Evolutionary conservation across 306 rosid species (phyloP).

Genomic region (Canavalia gladiata): DNA sequence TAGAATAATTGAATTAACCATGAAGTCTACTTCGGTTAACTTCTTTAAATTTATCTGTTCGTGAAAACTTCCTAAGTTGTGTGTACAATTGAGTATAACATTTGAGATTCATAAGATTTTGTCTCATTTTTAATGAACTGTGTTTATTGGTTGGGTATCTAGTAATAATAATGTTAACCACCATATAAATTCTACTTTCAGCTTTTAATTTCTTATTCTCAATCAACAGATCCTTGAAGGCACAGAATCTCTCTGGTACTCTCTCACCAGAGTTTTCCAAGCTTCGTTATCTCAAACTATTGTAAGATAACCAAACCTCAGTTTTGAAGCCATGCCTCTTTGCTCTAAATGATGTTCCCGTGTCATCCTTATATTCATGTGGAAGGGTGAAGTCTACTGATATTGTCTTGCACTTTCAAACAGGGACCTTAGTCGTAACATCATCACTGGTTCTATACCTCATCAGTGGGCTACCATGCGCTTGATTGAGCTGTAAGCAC

Average conservation of each 20-base stretch:
- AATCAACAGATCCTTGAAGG: slow-evolving; percentile 75
- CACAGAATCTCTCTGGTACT: slow-evolving; percentile 77
- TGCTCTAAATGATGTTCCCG: slow-evolving; percentile 23
- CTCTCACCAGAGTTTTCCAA: slow-evolving; percentile 87
- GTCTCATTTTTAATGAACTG: neutral
- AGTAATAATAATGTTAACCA: neutral
- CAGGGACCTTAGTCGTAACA: slow-evolving; percentile 87
- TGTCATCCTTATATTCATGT: slow-evolving; percentile 8
- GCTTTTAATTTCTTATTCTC: slow-evolving; percentile 26
- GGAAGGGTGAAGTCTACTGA: slow-evolving; percentile 35
- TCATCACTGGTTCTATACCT: slow-evolving; percentile 76
- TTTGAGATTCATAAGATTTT: slow-evolving; percentile 25
- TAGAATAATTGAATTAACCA: neutral
- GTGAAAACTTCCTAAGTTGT: neutral
- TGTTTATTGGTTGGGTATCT: slow-evolving; percentile 13
- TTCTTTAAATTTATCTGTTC: neutral
- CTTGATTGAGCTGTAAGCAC: slow-evolving; percentile 73
- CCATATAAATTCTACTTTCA: slow-evolving; percentile 20
- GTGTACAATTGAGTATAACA: neutral
- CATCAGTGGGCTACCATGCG: slow-evolving; percentile 77
- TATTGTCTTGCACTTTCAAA: slow-evolving; percentile 33
- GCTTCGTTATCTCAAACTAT: slow-evolving; percentile 64
- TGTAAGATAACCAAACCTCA: slow-evolving; percentile 63
- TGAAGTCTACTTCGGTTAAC: neutral
- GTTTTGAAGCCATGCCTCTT: slow-evolving; percentile 29